Conservation (phyloP, 2,329 filamentous ascomycete genomes). For the Aspergillus cejpii region DNA sequence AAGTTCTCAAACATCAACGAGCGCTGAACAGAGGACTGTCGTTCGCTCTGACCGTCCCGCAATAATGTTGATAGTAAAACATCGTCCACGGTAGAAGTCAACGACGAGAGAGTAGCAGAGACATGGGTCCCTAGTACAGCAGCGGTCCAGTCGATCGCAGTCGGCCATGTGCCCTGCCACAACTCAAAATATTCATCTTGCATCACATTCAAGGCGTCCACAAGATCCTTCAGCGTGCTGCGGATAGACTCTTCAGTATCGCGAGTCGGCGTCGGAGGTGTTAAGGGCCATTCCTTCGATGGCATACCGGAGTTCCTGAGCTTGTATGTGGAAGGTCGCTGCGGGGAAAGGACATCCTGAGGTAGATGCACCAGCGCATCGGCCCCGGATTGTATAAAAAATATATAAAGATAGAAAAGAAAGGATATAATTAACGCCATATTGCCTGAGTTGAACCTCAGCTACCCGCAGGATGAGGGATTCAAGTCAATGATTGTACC, state of each 20-base stretch:
- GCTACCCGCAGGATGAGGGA: neutral
- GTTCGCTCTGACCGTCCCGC: slow-evolving; percentile 5
- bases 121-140: slow-evolving; percentile 77
- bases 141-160: slow-evolving; percentile 86
- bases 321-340: slow-evolving; percentile 8
- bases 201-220: slow-evolving; percentile 64
- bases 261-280: slow-evolving; percentile 15
- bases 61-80: slow-evolving; percentile 32
- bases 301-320: slow-evolving; percentile 7
- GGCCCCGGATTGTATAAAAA: slow-evolving; percentile 16
- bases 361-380: slow-evolving; percentile 29
- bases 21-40: slow-evolving; percentile 3
- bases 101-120: slow-evolving; percentile 63
- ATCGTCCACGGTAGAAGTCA: slow-evolving; percentile 53
- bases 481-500: neutral
- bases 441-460: neutral
- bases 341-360: slow-evolving; percentile 19
- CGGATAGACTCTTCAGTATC: slow-evolving; percentile 12
- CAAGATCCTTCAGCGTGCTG: slow-evolving; percentile 38
- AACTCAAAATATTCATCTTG: slow-evolving; percentile 71
- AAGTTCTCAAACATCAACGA: slow-evolving; percentile 61
- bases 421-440: slow-evolving; percentile 12
- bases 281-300: slow-evolving; percentile 10
- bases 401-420: slow-evolving; percentile 20
- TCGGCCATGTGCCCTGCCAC: slow-evolving; percentile 75